phyloP scores from a whole-genome alignment of 2,329 filamentous ascomycete species.

The Xylaria polymorpha region DNA sequence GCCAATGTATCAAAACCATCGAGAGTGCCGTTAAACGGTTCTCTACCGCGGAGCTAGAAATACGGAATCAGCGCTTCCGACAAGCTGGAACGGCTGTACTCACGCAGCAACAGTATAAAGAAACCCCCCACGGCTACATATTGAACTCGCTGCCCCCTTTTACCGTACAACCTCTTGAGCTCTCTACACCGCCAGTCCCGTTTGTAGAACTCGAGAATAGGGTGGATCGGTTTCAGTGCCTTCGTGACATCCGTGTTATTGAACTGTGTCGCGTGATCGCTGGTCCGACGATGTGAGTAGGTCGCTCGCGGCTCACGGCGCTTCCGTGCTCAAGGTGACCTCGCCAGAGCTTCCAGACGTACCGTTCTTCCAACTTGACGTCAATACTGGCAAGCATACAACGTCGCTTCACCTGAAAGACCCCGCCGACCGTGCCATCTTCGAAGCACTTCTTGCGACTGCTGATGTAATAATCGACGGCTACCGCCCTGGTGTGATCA shows the following conservation, averaged over 20 bases:
- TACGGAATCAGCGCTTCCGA: slow-evolving; percentile 63
- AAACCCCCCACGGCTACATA: slow-evolving; percentile 64
- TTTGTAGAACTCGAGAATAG: slow-evolving; percentile 51
- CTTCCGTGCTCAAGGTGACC: slow-evolving; percentile 78
- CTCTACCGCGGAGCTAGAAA: slow-evolving; percentile 67
- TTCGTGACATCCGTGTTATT: slow-evolving; percentile 75
- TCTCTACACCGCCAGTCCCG: slow-evolving; percentile 59
- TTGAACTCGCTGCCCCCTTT: slow-evolving; percentile 58
- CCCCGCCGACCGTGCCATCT: slow-evolving; percentile 60
- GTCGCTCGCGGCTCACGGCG: slow-evolving; percentile 79
- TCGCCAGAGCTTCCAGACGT: slow-evolving; percentile 75
- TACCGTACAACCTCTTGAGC: slow-evolving; percentile 63
- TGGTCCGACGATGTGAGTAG: slow-evolving; percentile 77
- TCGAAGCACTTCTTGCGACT: slow-evolving; percentile 69
- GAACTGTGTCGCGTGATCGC: slow-evolving; percentile 82
- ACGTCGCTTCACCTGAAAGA: slow-evolving; percentile 72
- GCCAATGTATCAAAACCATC: slow-evolving; percentile 68
- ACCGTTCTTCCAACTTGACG: slow-evolving; percentile 77
- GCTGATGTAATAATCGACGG: slow-evolving; percentile 76
- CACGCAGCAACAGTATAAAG: slow-evolving; percentile 68
- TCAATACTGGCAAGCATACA: slow-evolving; percentile 77
- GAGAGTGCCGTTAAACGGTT: slow-evolving; percentile 68
- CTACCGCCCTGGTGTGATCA: slow-evolving; percentile 74
- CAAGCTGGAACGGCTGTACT: slow-evolving; percentile 71
- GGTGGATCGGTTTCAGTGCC: slow-evolving; percentile 50